These are phyloP conservation scores for Tarenaya hassleriana DNA, from an alignment of 345 rosid species.

Conservation along the genomic window DNA sequence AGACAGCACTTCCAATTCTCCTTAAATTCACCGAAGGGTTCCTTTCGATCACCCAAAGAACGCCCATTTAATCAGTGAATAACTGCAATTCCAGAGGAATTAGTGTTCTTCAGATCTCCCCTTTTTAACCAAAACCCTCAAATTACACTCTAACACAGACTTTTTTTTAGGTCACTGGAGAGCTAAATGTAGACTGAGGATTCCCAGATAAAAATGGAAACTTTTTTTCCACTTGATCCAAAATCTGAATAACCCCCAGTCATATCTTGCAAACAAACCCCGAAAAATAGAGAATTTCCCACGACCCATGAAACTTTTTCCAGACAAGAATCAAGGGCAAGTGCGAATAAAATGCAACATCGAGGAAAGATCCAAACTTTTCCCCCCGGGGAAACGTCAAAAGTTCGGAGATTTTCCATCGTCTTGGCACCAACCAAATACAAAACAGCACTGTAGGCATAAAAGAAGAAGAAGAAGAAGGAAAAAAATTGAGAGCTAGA, in stretches of 20 bases:
- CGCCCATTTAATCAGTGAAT: too few species aligned
- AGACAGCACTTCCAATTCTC: too few species aligned
- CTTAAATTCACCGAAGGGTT: too few species aligned
- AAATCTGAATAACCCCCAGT: background rate
- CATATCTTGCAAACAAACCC: slow-evolving; percentile 14
- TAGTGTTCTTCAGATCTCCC: too few species aligned
- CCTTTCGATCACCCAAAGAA: too few species aligned
- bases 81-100: too few species aligned
- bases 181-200: background rate
- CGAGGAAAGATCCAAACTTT: slow-evolving; percentile 1
- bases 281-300: background rate
- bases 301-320: background rate
- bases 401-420: background rate
- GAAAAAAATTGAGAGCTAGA: background rate
- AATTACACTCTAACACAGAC: too few species aligned
- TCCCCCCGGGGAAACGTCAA: background rate
- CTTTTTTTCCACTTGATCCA: background rate
- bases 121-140: too few species aligned
- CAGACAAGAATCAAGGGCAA: background rate
- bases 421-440: slow-evolving; percentile 6
- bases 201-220: background rate
- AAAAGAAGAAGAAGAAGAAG: background rate
- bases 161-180: too few species aligned
- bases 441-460: slow-evolving; percentile 2
- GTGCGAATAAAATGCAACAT: slow-evolving; percentile 1